Evolutionary conservation across 2,329 filamentous ascomycete genomes (phyloP).

Genomic region (Diaporthe amygdali): DNA sequence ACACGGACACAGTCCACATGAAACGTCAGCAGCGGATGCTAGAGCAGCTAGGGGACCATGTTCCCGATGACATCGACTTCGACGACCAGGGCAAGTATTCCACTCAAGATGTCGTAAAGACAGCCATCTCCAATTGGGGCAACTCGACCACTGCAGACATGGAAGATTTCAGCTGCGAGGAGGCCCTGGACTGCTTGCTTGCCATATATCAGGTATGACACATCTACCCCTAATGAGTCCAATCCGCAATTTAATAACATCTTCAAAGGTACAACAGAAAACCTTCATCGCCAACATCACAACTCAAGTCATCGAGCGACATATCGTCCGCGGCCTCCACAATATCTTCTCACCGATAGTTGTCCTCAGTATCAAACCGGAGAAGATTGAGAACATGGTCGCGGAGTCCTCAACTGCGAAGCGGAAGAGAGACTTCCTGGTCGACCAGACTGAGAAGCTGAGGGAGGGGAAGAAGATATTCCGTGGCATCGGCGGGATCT

Average conservation of each 20-base stretch:
- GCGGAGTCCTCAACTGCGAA: neutral
- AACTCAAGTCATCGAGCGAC: conserved; percentile 15
- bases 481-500: no score
- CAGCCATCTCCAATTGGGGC: neutral
- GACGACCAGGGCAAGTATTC: neutral
- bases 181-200: conserved; percentile 4
- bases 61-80: no score
- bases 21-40: neutral
- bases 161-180: conserved; percentile 6
- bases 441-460: conserved; percentile 3
- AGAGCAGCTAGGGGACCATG: neutral
- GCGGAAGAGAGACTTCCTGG: neutral
- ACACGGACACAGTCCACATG: neutral
- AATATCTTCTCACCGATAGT: conserved; percentile 10
- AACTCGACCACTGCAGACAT: neutral
- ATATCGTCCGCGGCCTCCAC: neutral
- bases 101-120: neutral
- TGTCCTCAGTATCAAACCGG: neutral
- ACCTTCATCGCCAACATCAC: conserved; percentile 10
- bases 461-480: conserved; percentile 16
- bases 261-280: neutral
- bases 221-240: neutral
- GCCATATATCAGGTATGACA: conserved; percentile 12
- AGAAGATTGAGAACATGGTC: neutral
- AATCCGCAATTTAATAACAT: no score